Conservation (phyloP, 352 stramenopile species). For the Phytophthora pisi region DNA sequence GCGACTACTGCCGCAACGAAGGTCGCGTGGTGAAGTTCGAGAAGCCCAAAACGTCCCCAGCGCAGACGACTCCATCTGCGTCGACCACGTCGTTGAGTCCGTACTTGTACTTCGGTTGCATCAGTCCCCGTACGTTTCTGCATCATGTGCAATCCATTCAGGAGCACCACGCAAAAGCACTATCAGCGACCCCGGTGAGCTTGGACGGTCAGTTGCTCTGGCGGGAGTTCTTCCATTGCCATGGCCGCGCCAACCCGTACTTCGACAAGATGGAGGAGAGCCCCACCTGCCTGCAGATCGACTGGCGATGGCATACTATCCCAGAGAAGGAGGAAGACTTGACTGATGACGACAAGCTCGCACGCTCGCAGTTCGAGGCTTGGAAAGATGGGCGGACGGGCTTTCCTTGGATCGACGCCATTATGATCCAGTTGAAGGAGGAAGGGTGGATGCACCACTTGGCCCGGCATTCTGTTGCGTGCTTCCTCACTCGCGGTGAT, state of each 20-base stretch:
- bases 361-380: slow-evolving; percentile 81
- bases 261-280: slow-evolving; percentile 97
- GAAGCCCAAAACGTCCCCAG: slow-evolving; percentile 97
- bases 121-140: slow-evolving; percentile 92
- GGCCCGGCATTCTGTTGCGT: slow-evolving; percentile 95
- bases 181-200: slow-evolving; percentile 90
- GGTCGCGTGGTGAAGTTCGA: slow-evolving; percentile 94
- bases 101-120: slow-evolving; percentile 95
- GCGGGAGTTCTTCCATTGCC: slow-evolving; percentile 95
- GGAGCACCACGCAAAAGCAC: slow-evolving; percentile 61
- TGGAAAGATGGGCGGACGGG: slow-evolving; percentile 96
- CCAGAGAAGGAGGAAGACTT: slow-evolving; percentile 58
- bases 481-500: slow-evolving; percentile 98
- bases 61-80: slow-evolving; percentile 81
- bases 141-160: slow-evolving; percentile 87
- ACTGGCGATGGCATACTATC: slow-evolving; percentile 90
- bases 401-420: slow-evolving; percentile 98
- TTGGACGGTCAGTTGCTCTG: slow-evolving; percentile 96
- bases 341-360: slow-evolving; percentile 87
- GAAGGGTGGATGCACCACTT: slow-evolving; percentile 92
- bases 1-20: slow-evolving; percentile 77
- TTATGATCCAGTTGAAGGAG: slow-evolving; percentile 94
- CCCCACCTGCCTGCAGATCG: slow-evolving; percentile 87
- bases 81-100: slow-evolving; percentile 97
- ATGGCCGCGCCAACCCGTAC: slow-evolving; percentile 78